Evolutionary conservation across 306 rosid species (phyloP).

Genomic region (Lathyrus aphaca): DNA sequence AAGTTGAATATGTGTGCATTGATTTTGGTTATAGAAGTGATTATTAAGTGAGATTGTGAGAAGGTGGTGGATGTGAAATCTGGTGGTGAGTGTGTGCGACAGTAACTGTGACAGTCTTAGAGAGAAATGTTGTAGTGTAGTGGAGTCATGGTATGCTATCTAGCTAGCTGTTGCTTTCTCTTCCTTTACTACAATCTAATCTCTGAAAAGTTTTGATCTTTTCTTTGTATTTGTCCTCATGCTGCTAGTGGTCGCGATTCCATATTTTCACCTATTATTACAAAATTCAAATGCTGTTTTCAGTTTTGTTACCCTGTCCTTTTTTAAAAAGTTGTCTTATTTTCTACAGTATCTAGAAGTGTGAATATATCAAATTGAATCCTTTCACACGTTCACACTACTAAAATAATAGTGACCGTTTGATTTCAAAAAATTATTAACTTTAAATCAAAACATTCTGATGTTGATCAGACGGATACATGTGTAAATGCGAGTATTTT

Average conservation of each 20-base stretch:
- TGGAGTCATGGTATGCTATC: neutral
- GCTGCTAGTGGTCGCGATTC: constrained; percentile 1
- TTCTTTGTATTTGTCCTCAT: constrained; percentile 34
- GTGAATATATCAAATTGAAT: no score
- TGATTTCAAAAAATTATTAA: no score
- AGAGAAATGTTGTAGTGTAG: constrained; percentile 18
- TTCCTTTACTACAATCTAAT: constrained; percentile 23
- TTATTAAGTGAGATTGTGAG: neutral
- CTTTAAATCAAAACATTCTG: no score
- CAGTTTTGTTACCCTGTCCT: neutral
- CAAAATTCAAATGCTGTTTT: constrained; percentile 12
- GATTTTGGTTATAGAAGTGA: neutral
- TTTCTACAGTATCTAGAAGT: no score
- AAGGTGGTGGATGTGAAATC: neutral
- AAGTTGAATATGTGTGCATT: neutral
- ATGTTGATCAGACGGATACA: no score
- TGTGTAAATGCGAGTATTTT: no score
- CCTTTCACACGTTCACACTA: no score
- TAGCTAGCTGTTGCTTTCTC: constrained; percentile 28
- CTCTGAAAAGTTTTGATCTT: constrained; percentile 42
- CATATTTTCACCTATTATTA: neutral
- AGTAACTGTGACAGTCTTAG: constrained; percentile 17
- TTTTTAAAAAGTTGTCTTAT: no score
- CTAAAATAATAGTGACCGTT: no score
- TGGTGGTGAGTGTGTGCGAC: constrained; percentile 1